A percentile compares a stretch with the other conserved stretches of the same genome.
These are phyloP conservation scores for Auriscalpium microsporum DNA, from an alignment of 768 basidiomycete genomes.

Conservation along the genomic window DNA sequence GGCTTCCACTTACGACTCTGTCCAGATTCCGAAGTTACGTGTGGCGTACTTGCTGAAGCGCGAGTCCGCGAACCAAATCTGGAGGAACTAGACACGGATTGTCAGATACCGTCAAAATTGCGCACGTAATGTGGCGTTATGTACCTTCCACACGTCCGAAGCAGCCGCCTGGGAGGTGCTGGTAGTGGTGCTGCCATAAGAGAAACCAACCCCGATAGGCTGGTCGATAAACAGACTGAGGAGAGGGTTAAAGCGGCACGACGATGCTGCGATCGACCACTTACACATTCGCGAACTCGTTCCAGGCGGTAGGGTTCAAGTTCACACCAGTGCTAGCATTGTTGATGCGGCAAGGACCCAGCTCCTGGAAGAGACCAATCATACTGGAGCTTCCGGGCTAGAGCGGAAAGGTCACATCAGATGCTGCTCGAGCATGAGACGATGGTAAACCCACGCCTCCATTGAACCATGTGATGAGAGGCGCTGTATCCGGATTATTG, in stretches of 20 bases:
- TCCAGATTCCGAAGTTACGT: slow-evolving; percentile 51
- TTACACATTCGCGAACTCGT: slow-evolving; percentile 43
- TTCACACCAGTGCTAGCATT: slow-evolving; percentile 49
- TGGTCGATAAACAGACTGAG: slow-evolving; percentile 52
- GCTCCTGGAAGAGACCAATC: slow-evolving; percentile 85
- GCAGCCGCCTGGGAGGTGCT: slow-evolving; percentile 48
- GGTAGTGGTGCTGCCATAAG: slow-evolving; percentile 41
- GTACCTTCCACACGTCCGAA: slow-evolving; percentile 41
- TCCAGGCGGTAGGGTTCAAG: slow-evolving; percentile 51
- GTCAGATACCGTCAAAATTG: background rate
- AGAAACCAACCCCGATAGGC: slow-evolving; percentile 56
- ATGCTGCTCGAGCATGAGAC: background rate
- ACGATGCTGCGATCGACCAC: background rate
- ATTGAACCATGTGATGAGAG: slow-evolving; percentile 62
- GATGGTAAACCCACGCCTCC: slow-evolving; percentile 29
- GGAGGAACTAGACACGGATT: slow-evolving; percentile 33
- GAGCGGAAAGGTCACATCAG: background rate
- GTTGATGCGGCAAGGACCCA: slow-evolving; percentile 77
- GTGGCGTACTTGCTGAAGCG: slow-evolving; percentile 40
- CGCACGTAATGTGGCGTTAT: background rate
- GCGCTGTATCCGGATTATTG: slow-evolving; percentile 50
- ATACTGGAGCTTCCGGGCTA: slow-evolving; percentile 33
- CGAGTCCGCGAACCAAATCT: slow-evolving; percentile 50
- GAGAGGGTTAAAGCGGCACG: background rate
- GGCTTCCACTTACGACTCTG: slow-evolving; percentile 34